Conservation (phyloP, 306 rosid species). For the Benincasa hispida region DNA sequence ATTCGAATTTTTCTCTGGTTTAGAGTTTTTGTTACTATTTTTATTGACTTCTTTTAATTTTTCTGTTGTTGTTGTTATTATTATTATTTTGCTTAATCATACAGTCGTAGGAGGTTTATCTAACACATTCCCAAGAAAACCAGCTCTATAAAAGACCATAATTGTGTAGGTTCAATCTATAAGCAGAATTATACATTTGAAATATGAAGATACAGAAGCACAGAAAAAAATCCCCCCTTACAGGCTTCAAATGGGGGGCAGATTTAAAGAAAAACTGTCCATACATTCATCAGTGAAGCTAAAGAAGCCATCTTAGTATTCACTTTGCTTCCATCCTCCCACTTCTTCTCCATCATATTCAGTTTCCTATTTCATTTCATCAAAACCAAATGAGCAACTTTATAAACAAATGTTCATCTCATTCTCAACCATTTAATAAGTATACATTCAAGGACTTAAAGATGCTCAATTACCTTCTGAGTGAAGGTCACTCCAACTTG, state of each 20-base stretch:
- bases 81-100: too few species aligned
- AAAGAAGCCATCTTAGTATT: conserved; percentile 3
- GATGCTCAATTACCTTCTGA: conserved; percentile 21
- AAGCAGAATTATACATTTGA: not conserved
- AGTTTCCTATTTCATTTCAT: conserved; percentile 31
- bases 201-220: not conserved
- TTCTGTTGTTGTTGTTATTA: too few species aligned
- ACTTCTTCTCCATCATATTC: conserved; percentile 13
- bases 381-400: not conserved
- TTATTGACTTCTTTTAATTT: too few species aligned
- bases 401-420: not conserved
- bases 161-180: not conserved
- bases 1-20: too few species aligned
- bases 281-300: not conserved
- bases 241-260: not conserved
- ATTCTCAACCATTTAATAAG: not conserved
- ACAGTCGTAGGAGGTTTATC: too few species aligned
- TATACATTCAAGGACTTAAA: not conserved
- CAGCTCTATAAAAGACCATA: not conserved
- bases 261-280: not conserved
- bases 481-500: conserved; percentile 61
- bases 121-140: not conserved
- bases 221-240: not conserved
- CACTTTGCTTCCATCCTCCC: conserved; percentile 77
- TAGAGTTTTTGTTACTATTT: too few species aligned